A percentile compares a stretch with the other conserved stretches of the same genome.
These are phyloP conservation scores for Aspergillus hortae DNA, from an alignment of 2,329 filamentous ascomycete species.

Conservation along the genomic window DNA sequence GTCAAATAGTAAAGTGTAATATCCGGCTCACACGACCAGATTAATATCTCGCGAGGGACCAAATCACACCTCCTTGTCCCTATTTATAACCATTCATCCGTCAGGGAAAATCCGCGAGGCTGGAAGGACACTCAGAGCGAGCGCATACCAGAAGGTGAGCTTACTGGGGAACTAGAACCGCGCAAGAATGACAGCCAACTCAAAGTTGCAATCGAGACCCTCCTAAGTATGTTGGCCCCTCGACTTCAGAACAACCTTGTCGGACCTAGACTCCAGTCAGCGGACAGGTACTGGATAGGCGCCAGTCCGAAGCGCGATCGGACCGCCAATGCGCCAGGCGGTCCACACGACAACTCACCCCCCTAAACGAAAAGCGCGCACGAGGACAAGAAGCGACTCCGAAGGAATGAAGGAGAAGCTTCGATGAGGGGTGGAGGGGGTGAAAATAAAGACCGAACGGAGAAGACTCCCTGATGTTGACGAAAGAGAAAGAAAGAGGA, in stretches of 20 bases:
- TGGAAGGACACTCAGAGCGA: not conserved
- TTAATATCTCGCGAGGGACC: not conserved
- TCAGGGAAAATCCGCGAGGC: not conserved
- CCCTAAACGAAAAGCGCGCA: slow-evolving; percentile 2
- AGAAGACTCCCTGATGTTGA: not conserved
- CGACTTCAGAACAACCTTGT: not conserved
- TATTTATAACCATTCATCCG: not conserved
- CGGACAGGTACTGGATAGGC: slow-evolving; percentile 7
- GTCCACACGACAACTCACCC: slow-evolving; percentile 10
- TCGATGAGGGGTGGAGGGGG: not conserved
- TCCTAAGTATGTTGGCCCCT: slow-evolving; percentile 6
- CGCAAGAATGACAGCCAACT: not conserved
- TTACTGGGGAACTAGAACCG: slow-evolving; percentile 1
- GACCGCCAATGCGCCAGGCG: slow-evolving; percentile 6
- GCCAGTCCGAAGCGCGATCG: slow-evolving; percentile 10
- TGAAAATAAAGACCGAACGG: slow-evolving; percentile 1
- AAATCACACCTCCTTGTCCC: not conserved
- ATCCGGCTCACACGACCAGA: too few species aligned
- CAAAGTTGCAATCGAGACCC: not conserved
- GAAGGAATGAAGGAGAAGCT: slow-evolving; percentile 16
- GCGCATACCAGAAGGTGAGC: not conserved
- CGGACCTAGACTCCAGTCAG: slow-evolving; percentile 8
- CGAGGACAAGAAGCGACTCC: slow-evolving; percentile 9
- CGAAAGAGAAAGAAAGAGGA: slow-evolving; percentile 9
- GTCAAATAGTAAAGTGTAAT: not conserved